Evolutionary conservation across 1,284 basidiomycete genomes (phyloP).

Genomic region (Cutaneotrichosporon cutaneum): DNA sequence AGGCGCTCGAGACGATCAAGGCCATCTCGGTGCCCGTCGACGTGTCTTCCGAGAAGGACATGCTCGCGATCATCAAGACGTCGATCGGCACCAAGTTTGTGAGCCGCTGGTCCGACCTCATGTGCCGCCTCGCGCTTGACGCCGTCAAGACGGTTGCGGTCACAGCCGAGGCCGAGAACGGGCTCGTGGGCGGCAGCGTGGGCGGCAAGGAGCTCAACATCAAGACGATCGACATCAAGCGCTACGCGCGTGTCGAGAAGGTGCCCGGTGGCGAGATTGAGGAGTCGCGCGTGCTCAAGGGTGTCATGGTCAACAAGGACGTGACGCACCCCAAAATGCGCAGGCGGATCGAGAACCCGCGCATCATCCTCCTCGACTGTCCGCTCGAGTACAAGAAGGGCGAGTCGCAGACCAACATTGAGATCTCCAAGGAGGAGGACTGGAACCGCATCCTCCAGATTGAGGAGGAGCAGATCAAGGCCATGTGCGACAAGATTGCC

Average conservation of each 20-base stretch:
- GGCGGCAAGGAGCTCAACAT: conserved; percentile 54
- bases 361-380: conserved; percentile 90
- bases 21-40: conserved; percentile 88
- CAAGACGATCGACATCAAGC: conserved; percentile 94
- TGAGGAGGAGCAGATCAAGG: conserved; percentile 95
- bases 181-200: conserved; percentile 52
- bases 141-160: conserved; percentile 80
- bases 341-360: conserved; percentile 82
- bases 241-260: conserved; percentile 96
- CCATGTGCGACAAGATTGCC: conserved; percentile 79
- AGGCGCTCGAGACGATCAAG: conserved; percentile 74
- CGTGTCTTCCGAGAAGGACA: conserved; percentile 79
- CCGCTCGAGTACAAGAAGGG: conserved; percentile 99
- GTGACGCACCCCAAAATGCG: conserved; percentile 98
- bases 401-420: conserved; percentile 97
- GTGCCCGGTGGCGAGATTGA: conserved; percentile 97
- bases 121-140: conserved; percentile 91
- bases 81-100: conserved; percentile 99
- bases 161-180: conserved; percentile 55
- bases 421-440: conserved; percentile 90
- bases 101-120: conserved; percentile 92
- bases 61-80: conserved; percentile 96
- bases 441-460: conserved; percentile 92
- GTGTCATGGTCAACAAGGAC: conserved; percentile 98
- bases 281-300: conserved; percentile 79